phyloP scores from a whole-genome alignment of 257 asterid genomes.

The Plantago major region DNA sequence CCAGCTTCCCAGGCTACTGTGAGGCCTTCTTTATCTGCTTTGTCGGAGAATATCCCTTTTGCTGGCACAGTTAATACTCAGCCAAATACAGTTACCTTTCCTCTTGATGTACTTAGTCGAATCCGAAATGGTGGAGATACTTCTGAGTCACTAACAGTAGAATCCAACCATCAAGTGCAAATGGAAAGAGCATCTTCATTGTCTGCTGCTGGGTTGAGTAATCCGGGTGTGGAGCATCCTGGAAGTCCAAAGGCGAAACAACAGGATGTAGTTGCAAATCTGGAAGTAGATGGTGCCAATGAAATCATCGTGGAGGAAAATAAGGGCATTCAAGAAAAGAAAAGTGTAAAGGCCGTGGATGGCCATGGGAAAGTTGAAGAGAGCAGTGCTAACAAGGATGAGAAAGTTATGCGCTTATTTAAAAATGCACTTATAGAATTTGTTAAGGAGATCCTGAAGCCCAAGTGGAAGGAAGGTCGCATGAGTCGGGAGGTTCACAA shows the following conservation, averaged over 20 bases:
- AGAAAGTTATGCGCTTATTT: constrained; percentile 69
- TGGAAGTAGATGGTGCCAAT: constrained; percentile 33
- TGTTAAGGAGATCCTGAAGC: constrained; percentile 86
- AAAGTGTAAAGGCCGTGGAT: constrained; percentile 33
- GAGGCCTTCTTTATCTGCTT: constrained; percentile 24
- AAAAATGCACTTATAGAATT: constrained; percentile 75
- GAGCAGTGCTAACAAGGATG: constrained; percentile 55
- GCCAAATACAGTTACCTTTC: constrained; percentile 21
- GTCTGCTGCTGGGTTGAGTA: constrained; percentile 25
- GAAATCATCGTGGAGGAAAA: constrained; percentile 23
- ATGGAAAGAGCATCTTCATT: constrained; percentile 29
- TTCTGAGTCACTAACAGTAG: constrained; percentile 27
- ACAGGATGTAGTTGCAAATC: constrained; percentile 20
- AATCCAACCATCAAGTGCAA: constrained; percentile 32
- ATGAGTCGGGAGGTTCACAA: constrained; percentile 95
- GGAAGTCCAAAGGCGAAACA: constrained; percentile 35
- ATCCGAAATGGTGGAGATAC: constrained; percentile 24
- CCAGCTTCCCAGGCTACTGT: constrained; percentile 21
- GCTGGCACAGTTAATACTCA: constrained; percentile 21
- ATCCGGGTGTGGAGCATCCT: constrained; percentile 20
- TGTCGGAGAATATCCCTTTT: constrained; percentile 23
- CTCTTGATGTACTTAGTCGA: constrained; percentile 29
- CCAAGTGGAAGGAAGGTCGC: constrained; percentile 88
- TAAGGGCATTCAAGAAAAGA: constrained; percentile 36
- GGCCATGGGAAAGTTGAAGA: constrained; percentile 49